phyloP scores from a whole-genome alignment of 2,329 filamentous ascomycete species.

The Pseudogymnoascus sp. region DNA sequence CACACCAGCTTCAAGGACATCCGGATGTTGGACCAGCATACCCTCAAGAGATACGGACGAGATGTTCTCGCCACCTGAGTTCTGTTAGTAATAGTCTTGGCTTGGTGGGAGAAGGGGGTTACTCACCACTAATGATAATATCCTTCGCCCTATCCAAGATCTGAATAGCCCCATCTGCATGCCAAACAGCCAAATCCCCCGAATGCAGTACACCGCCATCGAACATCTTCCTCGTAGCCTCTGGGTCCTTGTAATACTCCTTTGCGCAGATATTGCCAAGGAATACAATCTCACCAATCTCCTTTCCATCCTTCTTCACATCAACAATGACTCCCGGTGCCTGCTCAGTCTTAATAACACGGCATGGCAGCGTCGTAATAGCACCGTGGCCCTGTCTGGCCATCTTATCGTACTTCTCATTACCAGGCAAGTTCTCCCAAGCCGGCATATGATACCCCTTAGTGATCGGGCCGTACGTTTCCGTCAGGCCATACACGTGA shows the following conservation, averaged over 20 bases:
- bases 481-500: slow-evolving; percentile 81
- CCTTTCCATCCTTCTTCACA: slow-evolving; percentile 59
- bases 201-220: slow-evolving; percentile 79
- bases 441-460: slow-evolving; percentile 81
- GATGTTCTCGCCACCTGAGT: slow-evolving; percentile 85
- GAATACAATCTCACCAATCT: slow-evolving; percentile 81
- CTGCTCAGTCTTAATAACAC: slow-evolving; percentile 73
- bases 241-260: slow-evolving; percentile 84
- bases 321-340: slow-evolving; percentile 58
- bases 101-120: slow-evolving; percentile 8
- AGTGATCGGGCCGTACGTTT: slow-evolving; percentile 94
- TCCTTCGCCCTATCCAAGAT: slow-evolving; percentile 93
- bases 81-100: slow-evolving; percentile 10
- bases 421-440: slow-evolving; percentile 66
- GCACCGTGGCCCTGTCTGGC: slow-evolving; percentile 91
- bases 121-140: slow-evolving; percentile 86
- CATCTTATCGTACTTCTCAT: slow-evolving; percentile 83
- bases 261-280: slow-evolving; percentile 84
- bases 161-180: slow-evolving; percentile 81
- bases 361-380: slow-evolving; percentile 68
- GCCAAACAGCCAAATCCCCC: slow-evolving; percentile 88
- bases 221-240: slow-evolving; percentile 80
- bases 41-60: slow-evolving; percentile 86
- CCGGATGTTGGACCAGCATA: slow-evolving; percentile 80
- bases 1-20: slow-evolving; percentile 84